Evolutionary conservation across 1,284 basidiomycete species (phyloP), one percentile per base, ranked within the genome.

Genomic region (Anthracocystis panici-leucophaei): DNA sequence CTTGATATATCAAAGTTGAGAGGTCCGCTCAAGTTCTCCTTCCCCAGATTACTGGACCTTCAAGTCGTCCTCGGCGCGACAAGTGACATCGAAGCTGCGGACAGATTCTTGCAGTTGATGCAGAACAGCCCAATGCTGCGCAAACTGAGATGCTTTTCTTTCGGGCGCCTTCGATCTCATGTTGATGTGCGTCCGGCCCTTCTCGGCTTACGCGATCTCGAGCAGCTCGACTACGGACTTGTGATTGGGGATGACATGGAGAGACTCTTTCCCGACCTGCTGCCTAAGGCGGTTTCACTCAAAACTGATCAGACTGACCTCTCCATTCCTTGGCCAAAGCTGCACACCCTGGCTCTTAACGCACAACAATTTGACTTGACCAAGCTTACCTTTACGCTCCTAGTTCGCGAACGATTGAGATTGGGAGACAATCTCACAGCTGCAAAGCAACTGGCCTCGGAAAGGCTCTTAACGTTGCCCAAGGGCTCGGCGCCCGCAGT

Each of bases 61-160:
- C n/a, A 52, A 4, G 7, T 40, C 33, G 21, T 25, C 31, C 6
- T 51, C 3, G 31, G 21, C 18, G 12, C 10, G 14, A 2, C 4
- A 5, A 18, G 31, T 9, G n/a, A 29, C n/a, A 10, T 10, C 21
- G n/a, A 51, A 5, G 10, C 54, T 21, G 8, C 35, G 2, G 35
- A 33, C 2, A 14, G 12, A 31, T 42, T 46, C 23, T 9, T 33
- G 6, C 27, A 21, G 1, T n/a, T 53, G 11, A 23, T 53, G 12
- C 33, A 3, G 10, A 54, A 48, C 7, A 59, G 57, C 18, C 57
- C 57, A 7, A 42, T 31, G 48, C 40, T 59, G 40, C 49, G 44
- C 41, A 48, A 16, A 3, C 33, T 57, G 20, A 5, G 5, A 2
- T 51, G 33, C n/a, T 6, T 6, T 2, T 14, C n/a, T 21, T 16